Evolutionary conservation across 1,139 yeast species (phyloP).

Genomic region (Yamadazyma kanchanaburiensis): DNA sequence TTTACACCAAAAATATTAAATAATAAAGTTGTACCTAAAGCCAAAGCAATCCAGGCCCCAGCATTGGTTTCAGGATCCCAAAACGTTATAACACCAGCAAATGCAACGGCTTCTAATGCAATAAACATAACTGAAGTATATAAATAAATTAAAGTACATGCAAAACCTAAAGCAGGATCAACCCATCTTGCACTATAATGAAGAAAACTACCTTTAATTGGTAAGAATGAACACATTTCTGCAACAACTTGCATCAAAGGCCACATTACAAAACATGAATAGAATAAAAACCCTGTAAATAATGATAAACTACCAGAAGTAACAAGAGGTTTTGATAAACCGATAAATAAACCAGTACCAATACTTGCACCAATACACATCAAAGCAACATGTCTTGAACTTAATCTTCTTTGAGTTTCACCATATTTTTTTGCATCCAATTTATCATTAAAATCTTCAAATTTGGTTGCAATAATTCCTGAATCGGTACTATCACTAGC

Average conservation of each 20-base stretch:
- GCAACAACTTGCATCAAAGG: conserved; percentile 40
- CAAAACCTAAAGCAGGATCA: conserved; percentile 41
- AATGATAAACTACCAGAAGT: conserved; percentile 36
- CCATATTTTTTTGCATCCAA: conserved; percentile 33
- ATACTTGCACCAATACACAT: conserved; percentile 52
- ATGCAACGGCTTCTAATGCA: conserved; percentile 35
- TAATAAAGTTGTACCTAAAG: conserved; percentile 23
- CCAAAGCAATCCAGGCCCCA: conserved; percentile 34
- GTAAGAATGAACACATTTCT: conserved; percentile 39
- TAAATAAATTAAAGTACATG: conserved; percentile 33
- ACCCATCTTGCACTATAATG: conserved; percentile 38
- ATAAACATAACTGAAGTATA: conserved; percentile 37
- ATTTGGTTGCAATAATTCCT: conserved; percentile 14
- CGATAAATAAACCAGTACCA: conserved; percentile 47
- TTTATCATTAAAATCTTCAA: conserved; percentile 30
- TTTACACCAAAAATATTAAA: conserved; percentile 35
- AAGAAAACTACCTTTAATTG: conserved; percentile 36
- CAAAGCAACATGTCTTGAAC: conserved; percentile 44
- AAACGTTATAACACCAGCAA: conserved; percentile 31
- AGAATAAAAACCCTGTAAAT: conserved; percentile 32
- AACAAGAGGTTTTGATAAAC: conserved; percentile 31
- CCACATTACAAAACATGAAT: conserved; percentile 34
- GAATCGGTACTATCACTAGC: background rate
- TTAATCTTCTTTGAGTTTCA: conserved; percentile 33
- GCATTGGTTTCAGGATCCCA: conserved; percentile 41